Evolutionary conservation across 805 yeast genomes (phyloP), one percentile per base, ranked within the genome.

Genomic region (Metschnikowia gelsemii): DNA sequence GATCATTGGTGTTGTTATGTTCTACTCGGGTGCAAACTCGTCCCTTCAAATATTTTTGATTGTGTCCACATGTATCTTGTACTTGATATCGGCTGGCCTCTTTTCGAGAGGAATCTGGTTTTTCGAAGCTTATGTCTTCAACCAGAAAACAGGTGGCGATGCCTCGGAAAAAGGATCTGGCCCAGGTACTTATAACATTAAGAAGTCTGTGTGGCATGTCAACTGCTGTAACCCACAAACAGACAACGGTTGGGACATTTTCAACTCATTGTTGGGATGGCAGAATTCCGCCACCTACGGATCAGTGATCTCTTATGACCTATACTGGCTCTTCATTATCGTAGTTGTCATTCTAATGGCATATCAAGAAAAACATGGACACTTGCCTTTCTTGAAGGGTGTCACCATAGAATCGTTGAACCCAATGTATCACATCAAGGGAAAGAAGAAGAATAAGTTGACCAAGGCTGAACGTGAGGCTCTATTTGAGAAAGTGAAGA

Each of bases 201-300:
- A 72, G 37, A 76, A 76, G 57, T 68, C 85, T 11, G 96, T 91
- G 20, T 91, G 96, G 90, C 99, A 91, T 69, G 95, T 91, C 47
- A 89, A 91, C 76, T 91, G 97, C 71, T 91, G 98, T 72, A 89
- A 90, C 67, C 97, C 97, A 32, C 90, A 84, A 64, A 72, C 75
- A 45, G 91, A 84, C 66, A 81, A 83, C 54, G 98, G 97, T 71
- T 91, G 98, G 98, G 96, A 89, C 77, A 82, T 91, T 47, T 91
- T 91, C 76, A 91, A 91, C 60, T 87, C 97, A 20, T 65, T 91
- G 43, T 72, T 91, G 50, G 99, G 98, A 49, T 91, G 99, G 99
- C 96, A 89, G 71, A 91, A 91, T 68, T 79, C 96, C 40, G 98
- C 96, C 46, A 88, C 96, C 52, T 78, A 87, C 61, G 96, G 97